Percentiles rank a stretch among this genome's conserved stretches.
Evolutionary conservation across 768 basidiomycete species (phyloP).

Genomic region (Boletus rubroflammeus): DNA sequence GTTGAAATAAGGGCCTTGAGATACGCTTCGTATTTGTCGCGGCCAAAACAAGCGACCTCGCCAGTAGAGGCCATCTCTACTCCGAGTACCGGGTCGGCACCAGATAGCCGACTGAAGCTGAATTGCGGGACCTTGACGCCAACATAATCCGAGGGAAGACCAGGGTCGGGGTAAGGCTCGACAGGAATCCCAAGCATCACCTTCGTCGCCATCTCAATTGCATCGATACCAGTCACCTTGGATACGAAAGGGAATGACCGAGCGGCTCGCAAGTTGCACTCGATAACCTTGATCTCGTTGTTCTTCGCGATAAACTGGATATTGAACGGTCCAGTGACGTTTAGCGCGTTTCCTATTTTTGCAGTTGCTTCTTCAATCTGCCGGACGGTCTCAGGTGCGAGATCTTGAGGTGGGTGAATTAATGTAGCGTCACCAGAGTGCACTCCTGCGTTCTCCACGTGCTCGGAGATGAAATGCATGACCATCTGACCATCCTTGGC

Average conservation of each 20-base stretch:
- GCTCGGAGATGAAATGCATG: conserved; percentile 99
- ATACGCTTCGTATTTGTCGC: conserved; percentile 97
- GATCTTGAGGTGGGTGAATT: conserved; percentile 96
- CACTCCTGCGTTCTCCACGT: conserved; percentile 98
- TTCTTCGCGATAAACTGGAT: conserved; percentile 99
- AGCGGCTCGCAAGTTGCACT: conserved; percentile 97
- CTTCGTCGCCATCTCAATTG: conserved; percentile 98
- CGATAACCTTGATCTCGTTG: conserved; percentile 99
- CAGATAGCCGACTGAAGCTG: conserved; percentile 93
- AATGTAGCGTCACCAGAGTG: conserved; percentile 98
- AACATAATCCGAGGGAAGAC: conserved; percentile 89
- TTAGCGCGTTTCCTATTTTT: conserved; percentile 96
- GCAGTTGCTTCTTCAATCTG: conserved; percentile 96
- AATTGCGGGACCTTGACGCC: conserved; percentile 99
- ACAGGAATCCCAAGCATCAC: conserved; percentile 93
- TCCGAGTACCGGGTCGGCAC: conserved; percentile 95
- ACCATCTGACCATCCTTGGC: conserved; percentile 97
- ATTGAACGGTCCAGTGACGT: conserved; percentile 98
- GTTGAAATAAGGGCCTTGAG: conserved; percentile 96
- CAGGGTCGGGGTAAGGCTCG: conserved; percentile 84
- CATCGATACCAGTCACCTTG: conserved; percentile 96
- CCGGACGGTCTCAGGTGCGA: conserved; percentile 93
- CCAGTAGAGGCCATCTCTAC: conserved; percentile 99
- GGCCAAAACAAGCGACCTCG: conserved; percentile 98
- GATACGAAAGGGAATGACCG: conserved; percentile 99